Base-by-base conservation (phyloP, 495 filamentous ascomycete species). In the Glutinoglossum americanum region DNA sequence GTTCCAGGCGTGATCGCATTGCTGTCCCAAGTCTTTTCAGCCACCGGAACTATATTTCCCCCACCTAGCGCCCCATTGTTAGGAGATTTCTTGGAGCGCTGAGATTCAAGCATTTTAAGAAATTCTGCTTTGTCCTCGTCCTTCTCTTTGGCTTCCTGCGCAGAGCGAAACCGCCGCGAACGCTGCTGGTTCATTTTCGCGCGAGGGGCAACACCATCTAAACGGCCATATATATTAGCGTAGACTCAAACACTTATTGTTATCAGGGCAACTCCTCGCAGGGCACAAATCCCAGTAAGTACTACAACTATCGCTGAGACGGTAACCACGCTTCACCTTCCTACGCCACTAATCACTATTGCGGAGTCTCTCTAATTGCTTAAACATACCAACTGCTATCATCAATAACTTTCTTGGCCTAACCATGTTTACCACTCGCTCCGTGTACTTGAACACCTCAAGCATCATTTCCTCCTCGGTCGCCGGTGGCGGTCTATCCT, bases 381-480 rank as follows among this genome's bases (percentile, higher is more conserved):
- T 58, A 32, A 25, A 77, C 87, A 67, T 80, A 93, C 87, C 87
- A 70, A 99, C 86, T 64, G 92, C 92, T 61, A 99, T 96, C 85
- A 96, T 88, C 61, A 99, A 76, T 51, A 99, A 69, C 70, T 93
- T 97, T 63, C 93, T 80, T 17, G 92, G 92, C 26, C 92, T 84
- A 60, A 90, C 89, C 90, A 97, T 97, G 67, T 94, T 94, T 60
- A 99, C 86, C 30, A 99, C 90, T 51, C 92, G 82, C 63, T 99
- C 89, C 15, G 93, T 99, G 69, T 97, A 97, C 64, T 84, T 84
- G 73, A 97, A 97, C 60, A 97, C 80, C 64, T 89, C 93, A 60
- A 94, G 58, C 92, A 99, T 99, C 93, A 99, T 99, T 70, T 96
- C 92, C 68, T 92, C 86, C 73, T 99, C 92, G 45, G 87, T 89